Conservation (phyloP, 768 basidiomycete species). For the Mrakia frigida region DNA sequence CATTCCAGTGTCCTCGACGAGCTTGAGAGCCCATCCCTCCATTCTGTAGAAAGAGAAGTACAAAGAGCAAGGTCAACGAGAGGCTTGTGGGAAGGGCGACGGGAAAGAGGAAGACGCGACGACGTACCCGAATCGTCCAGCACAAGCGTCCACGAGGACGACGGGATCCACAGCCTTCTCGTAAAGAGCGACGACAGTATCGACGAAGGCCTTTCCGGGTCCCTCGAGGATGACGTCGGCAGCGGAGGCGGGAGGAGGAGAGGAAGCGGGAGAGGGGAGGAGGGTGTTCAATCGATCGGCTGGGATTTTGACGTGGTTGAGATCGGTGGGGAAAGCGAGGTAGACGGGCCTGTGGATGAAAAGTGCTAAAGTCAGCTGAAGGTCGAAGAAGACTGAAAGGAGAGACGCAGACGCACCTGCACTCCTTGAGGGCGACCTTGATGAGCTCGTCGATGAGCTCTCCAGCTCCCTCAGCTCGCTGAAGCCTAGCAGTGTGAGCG, state of each 20-base stretch:
- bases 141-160: conserved; percentile 49
- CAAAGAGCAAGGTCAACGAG: background rate
- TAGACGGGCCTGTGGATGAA: conserved; percentile 63
- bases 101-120: background rate
- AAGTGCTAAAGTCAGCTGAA: too few relatives aligned
- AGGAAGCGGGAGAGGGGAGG: conserved; percentile 36
- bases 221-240: conserved; percentile 29
- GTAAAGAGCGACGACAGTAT: conserved; percentile 26
- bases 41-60: conserved; percentile 44
- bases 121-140: conserved; percentile 55
- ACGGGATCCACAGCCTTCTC: conserved; percentile 55
- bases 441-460: conserved; percentile 74
- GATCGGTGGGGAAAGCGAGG: conserved; percentile 72
- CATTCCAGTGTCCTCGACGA: conserved; percentile 61
- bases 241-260: conserved; percentile 25
- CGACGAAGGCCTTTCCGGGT: conserved; percentile 23
- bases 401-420: background rate
- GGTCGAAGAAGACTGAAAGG: too few relatives aligned
- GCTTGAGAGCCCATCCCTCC: conserved; percentile 57
- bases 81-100: background rate
- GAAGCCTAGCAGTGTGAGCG: conserved; percentile 59
- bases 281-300: conserved; percentile 59
- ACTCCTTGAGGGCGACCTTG: conserved; percentile 47
- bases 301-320: conserved; percentile 65
- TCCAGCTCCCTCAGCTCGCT: conserved; percentile 54